Evolutionary conservation across 176 grass and related monocot species (phyloP).

Genomic region (Carex cristatella): DNA sequence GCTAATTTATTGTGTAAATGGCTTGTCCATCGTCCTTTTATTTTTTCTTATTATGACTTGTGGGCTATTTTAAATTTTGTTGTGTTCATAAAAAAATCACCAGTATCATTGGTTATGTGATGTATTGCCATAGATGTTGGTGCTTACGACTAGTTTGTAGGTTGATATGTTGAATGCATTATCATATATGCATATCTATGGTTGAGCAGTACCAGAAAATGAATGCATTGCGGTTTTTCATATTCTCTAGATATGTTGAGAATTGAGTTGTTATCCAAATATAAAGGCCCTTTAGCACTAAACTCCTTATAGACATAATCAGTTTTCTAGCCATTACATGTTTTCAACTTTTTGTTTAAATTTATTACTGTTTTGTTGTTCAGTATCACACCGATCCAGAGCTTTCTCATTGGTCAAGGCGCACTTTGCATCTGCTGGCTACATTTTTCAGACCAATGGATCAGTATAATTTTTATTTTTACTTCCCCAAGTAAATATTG

Average conservation of each 20-base stretch:
- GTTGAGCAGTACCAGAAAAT: background rate
- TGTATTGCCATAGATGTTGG: background rate
- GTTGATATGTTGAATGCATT: background rate
- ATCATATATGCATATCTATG: background rate
- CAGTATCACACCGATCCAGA: slow-evolving; percentile 63
- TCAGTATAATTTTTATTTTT: slow-evolving; percentile 26
- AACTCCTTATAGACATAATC: background rate
- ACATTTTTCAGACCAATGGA: slow-evolving; percentile 39
- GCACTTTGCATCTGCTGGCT: slow-evolving; percentile 62
- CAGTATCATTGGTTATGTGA: background rate
- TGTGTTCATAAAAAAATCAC: background rate
- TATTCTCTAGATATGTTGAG: background rate
- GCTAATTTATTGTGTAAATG: background rate
- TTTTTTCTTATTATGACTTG: background rate
- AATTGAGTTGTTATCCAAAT: background rate
- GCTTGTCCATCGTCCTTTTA: background rate
- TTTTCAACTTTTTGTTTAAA: background rate
- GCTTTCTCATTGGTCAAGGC: slow-evolving; percentile 81
- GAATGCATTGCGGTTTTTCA: background rate
- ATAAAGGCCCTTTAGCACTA: background rate
- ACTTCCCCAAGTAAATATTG: background rate
- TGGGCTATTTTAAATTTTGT: background rate
- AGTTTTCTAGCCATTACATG: background rate
- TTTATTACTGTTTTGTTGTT: background rate
- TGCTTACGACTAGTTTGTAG: background rate